A percentile compares a stretch with the other conserved stretches of the same genome.
Evolutionary conservation across 345 rosid species (phyloP).

Genomic region (Corchorus olitorius): DNA sequence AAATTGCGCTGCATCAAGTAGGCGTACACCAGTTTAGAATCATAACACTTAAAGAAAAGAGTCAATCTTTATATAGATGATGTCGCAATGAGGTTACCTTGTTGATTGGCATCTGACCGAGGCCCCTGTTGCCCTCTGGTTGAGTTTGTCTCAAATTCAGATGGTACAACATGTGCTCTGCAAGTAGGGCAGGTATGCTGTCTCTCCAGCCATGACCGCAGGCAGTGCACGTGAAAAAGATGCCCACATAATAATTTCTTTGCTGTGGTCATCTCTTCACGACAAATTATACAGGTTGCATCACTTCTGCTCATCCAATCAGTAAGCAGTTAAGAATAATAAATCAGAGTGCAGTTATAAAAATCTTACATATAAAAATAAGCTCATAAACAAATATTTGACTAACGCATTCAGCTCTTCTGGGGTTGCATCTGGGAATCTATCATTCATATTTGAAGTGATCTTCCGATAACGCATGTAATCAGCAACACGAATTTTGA

Average conservation of each 20-base stretch:
- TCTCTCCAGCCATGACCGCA: constrained; percentile 95
- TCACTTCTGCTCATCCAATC: constrained; percentile 68
- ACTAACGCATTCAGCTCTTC: constrained; percentile 88
- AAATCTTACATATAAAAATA: neutral
- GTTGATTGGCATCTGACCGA: constrained; percentile 49
- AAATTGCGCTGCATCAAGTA: too few species aligned
- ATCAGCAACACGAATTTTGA: constrained; percentile 90
- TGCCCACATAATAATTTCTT: constrained; percentile 94
- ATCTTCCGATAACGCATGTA: constrained; percentile 87
- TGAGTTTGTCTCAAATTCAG: constrained; percentile 67
- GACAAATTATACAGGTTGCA: constrained; percentile 93
- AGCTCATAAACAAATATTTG: constrained; percentile 10
- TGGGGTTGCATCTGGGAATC: constrained; percentile 88
- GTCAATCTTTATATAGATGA: neutral
- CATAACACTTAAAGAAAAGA: neutral
- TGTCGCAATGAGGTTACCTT: constrained; percentile 40
- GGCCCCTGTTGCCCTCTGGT: constrained; percentile 61
- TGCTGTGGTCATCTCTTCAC: constrained; percentile 96
- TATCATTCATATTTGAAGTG: constrained; percentile 97
- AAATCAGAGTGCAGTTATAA: constrained; percentile 15
- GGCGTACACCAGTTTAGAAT: neutral
- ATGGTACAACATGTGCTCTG: constrained; percentile 84
- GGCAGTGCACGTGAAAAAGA: constrained; percentile 94
- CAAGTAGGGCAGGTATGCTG: constrained; percentile 98
- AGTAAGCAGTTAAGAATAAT: constrained; percentile 24